These are phyloP conservation scores for Phialophora verrucosa DNA, from an alignment of 2,329 filamentous ascomycete genomes.

Conservation along the genomic window DNA sequence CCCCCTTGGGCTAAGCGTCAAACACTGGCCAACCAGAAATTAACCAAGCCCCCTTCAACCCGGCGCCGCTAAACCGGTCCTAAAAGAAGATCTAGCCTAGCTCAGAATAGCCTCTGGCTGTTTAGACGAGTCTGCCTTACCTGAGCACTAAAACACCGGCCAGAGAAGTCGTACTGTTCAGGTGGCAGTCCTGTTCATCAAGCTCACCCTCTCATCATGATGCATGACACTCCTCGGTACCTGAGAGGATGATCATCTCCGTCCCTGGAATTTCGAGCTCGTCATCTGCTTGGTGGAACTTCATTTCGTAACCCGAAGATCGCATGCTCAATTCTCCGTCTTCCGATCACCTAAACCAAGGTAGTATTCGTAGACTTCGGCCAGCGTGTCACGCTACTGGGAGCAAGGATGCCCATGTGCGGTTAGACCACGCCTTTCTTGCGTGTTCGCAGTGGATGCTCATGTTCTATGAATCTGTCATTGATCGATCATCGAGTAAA, in stretches of 20 bases:
- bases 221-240: not conserved
- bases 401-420: slow-evolving; percentile 1
- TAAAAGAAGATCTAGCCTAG: slow-evolving; percentile 10
- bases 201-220: slow-evolving; percentile 7
- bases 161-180: not conserved
- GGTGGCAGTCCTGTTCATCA: slow-evolving; percentile 6
- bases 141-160: slow-evolving; percentile 29
- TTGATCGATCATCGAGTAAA: slow-evolving; percentile 7
- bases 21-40: slow-evolving; percentile 27
- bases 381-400: slow-evolving; percentile 10
- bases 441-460: slow-evolving; percentile 8
- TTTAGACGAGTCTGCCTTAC: slow-evolving; percentile 36
- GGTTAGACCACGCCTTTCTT: slow-evolving; percentile 1
- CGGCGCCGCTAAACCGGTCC: slow-evolving; percentile 10
- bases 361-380: not conserved
- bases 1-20: slow-evolving; percentile 23
- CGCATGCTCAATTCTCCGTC: slow-evolving; percentile 23
- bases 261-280: slow-evolving; percentile 10
- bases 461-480: slow-evolving; percentile 12
- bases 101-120: slow-evolving; percentile 2
- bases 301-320: slow-evolving; percentile 8
- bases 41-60: not conserved
- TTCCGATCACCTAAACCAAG: slow-evolving; percentile 14
- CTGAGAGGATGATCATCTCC: slow-evolving; percentile 12
- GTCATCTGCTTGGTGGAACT: slow-evolving; percentile 6